Conservation (phyloP, 2,329 filamentous ascomycete species). For the Fusarium pininemorale region DNA sequence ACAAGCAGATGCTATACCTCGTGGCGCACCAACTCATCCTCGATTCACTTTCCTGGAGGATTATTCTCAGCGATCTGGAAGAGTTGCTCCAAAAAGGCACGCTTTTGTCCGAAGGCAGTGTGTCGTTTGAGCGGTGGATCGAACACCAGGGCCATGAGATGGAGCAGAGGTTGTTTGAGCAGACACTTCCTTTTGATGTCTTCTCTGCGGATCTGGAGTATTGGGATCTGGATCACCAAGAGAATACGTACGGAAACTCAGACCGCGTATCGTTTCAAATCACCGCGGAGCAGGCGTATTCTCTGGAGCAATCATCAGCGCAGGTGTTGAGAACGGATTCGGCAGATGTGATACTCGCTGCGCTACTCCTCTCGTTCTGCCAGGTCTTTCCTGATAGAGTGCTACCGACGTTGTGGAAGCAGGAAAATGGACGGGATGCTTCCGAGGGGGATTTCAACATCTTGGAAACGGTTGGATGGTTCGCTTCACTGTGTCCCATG, state of each 20-base stretch:
- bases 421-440: conserved; percentile 59
- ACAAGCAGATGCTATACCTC: conserved; percentile 58
- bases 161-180: conserved; percentile 41
- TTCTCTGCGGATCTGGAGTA: conserved; percentile 54
- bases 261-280: conserved; percentile 55
- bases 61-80: conserved; percentile 61
- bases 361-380: conserved; percentile 64
- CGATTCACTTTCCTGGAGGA: conserved; percentile 61
- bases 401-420: conserved; percentile 63
- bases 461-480: conserved; percentile 68
- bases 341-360: conserved; percentile 63
- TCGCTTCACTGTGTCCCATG: conserved; percentile 65
- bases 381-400: conserved; percentile 63
- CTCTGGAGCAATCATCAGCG: conserved; percentile 55
- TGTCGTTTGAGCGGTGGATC: conserved; percentile 61
- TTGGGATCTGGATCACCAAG: conserved; percentile 56
- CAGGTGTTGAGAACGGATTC: conserved; percentile 60
- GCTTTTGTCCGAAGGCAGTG: conserved; percentile 54
- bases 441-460: conserved; percentile 60
- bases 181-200: conserved; percentile 52
- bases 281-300: conserved; percentile 52
- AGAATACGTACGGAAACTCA: conserved; percentile 58
- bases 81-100: conserved; percentile 57
- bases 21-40: conserved; percentile 62
- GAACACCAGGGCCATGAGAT: conserved; percentile 55